phyloP scores from a whole-genome alignment of 2,329 filamentous ascomycete genomes.

The Aspergillus quadrilineatus region DNA sequence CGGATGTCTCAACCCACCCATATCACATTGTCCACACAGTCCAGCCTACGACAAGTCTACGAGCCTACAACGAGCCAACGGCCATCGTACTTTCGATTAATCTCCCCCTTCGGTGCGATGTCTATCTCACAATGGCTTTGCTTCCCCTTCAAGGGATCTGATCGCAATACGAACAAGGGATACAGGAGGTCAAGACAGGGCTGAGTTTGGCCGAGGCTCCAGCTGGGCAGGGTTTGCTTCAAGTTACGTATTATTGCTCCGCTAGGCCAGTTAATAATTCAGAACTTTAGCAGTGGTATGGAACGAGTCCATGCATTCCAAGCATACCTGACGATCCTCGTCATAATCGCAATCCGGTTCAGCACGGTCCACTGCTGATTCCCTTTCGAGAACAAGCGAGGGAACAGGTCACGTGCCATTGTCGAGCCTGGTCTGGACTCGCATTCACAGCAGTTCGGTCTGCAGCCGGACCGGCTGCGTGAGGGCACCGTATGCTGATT shows the following conservation, averaged over 20 bases:
- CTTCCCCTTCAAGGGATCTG: neutral
- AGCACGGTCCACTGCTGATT: constrained; percentile 9
- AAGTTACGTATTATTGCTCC: neutral
- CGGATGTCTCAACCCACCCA: constrained; percentile 2
- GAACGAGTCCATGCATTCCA: neutral
- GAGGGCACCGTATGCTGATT: neutral
- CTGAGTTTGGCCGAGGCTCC: neutral
- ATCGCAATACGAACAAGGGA: neutral
- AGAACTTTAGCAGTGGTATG: neutral
- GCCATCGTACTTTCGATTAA: neutral
- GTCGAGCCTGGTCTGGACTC: constrained; percentile 4
- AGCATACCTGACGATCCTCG: neutral
- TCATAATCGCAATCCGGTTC: constrained; percentile 4
- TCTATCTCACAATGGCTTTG: neutral
- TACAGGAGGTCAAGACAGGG: constrained; percentile 2
- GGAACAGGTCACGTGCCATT: neutral
- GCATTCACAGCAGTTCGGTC: neutral
- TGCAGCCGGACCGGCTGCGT: neutral
- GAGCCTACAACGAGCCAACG: neutral
- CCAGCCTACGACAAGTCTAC: neutral
- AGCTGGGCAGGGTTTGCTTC: neutral
- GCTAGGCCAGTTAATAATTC: neutral
- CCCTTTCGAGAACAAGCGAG: constrained; percentile 6
- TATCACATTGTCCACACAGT: neutral
- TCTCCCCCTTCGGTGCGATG: neutral